Evolutionary conservation across 108 stramenopile species (phyloP), one percentile per base, ranked within the genome.

Genomic region (Pseudonitzschia multiseries): DNA sequence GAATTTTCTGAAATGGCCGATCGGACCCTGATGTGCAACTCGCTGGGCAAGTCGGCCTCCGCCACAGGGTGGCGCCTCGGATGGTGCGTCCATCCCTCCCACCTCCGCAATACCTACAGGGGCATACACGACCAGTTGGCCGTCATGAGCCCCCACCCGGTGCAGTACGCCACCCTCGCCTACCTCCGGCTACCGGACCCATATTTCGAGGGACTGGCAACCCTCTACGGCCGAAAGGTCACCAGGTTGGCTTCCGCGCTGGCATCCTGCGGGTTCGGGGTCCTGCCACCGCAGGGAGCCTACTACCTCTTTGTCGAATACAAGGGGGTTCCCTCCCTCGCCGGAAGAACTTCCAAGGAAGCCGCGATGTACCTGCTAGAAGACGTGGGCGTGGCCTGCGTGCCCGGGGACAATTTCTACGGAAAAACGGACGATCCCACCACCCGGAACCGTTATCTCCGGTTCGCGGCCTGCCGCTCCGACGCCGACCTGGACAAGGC

Each of bases 371-470:
- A 84, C 46, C 67, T 91, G 68, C 74, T 88, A 51, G 31, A 77
- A 56, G 52, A 83, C 0, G 71, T 86, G 14, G 84, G 86, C 59
- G 89, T 91, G 29, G 89, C 87, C 10, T 81, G 84, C 73, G 89
- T 91, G 41, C 89, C 89, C 46, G 89, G 87, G 17, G 84, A 86
- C 51, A 88, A 88, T 56, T 91, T 91, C 69, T 88, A 85, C 71
- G 82, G 87, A 2, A 82, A 79, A 48, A 78, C 76, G 15, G 1
- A 44, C 5, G 46, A 44, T 28, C 21, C 42, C 8, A 54, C 46
- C 22, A 51, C 69, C 20, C 50, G 41, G 46, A 70, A 61, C 24
- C 65, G 46, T 9, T 84, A 85, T 67, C 68, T 91, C 33, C 64
- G 89, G 40, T 91, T 91, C 75, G 89, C 89, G 26, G 87, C 86